phyloP scores from a whole-genome alignment of 148 eudicot genomes.

The Vaccinium macrocarpon region DNA sequence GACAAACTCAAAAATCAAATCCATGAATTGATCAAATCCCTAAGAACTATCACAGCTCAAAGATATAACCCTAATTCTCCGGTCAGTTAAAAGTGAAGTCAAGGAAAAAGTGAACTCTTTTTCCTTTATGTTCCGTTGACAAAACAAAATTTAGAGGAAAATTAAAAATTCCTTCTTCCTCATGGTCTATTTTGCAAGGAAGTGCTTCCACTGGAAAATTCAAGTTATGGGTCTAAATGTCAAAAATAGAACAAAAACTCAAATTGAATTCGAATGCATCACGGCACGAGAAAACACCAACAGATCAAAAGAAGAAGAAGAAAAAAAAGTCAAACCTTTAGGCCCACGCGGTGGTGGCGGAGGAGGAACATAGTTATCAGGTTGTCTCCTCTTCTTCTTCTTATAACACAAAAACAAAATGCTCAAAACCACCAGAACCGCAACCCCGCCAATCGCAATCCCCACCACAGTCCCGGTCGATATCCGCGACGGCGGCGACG shows the following conservation, averaged over 20 bases:
- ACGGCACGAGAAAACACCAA: background rate
- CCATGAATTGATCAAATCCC: slow-evolving; percentile 1
- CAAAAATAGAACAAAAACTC: too few relatives aligned
- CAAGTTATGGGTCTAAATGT: too few relatives aligned
- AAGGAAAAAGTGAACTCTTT: too few relatives aligned
- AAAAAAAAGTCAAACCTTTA: slow-evolving; percentile 41
- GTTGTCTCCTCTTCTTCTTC: slow-evolving; percentile 57
- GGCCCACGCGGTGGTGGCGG: slow-evolving; percentile 36
- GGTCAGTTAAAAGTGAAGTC: too few relatives aligned
- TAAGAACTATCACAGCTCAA: too few relatives aligned
- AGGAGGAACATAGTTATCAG: slow-evolving; percentile 40
- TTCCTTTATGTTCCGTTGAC: too few relatives aligned
- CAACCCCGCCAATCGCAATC: slow-evolving; percentile 66
- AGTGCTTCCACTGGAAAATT: too few relatives aligned
- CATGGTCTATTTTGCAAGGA: too few relatives aligned
- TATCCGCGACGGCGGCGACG: slow-evolving; percentile 34
- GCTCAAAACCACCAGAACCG: slow-evolving; percentile 40
- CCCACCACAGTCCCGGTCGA: slow-evolving; percentile 72
- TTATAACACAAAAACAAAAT: slow-evolving; percentile 56
- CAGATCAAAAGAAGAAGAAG: background rate
- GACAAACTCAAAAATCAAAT: slow-evolving; percentile 6
- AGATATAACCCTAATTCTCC: background rate
- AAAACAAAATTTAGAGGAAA: too few relatives aligned
- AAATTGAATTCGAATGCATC: too few relatives aligned
- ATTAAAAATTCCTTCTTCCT: too few relatives aligned